Evolutionary conservation across 129 eudicot species (phyloP).

Genomic region (Flaveria linearis): DNA sequence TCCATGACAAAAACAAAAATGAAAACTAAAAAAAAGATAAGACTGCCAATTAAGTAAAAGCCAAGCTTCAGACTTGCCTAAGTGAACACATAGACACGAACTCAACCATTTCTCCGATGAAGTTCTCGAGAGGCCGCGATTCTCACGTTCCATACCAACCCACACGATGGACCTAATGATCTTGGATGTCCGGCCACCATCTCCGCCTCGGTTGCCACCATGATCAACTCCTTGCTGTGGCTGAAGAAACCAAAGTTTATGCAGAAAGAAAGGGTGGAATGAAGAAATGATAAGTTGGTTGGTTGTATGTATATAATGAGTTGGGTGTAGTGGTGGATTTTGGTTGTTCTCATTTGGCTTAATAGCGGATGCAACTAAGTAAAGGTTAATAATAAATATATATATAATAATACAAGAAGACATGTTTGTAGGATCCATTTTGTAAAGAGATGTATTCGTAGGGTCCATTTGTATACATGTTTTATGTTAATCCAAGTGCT

Average conservation of each 20-base stretch:
- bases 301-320: constrained; percentile 47
- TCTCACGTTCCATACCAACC: constrained; percentile 31
- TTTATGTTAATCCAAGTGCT: background rate
- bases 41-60: constrained; percentile 35
- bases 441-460: constrained; percentile 20
- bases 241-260: constrained; percentile 24
- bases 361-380: constrained; percentile 48
- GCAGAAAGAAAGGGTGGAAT: constrained; percentile 24
- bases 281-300: constrained; percentile 32
- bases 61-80: constrained; percentile 53
- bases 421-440: constrained; percentile 33
- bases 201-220: constrained; percentile 20
- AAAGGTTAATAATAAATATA: constrained; percentile 16
- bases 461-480: constrained; percentile 12
- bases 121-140: constrained; percentile 37
- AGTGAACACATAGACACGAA: constrained; percentile 44
- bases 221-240: constrained; percentile 18
- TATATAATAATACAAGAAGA: constrained; percentile 31
- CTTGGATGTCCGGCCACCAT: constrained; percentile 12
- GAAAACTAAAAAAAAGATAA: constrained; percentile 20
- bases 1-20: constrained; percentile 31
- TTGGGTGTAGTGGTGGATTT: constrained; percentile 38
- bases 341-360: constrained; percentile 35
- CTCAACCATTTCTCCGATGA: constrained; percentile 13
- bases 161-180: constrained; percentile 5